These are phyloP conservation scores for Aspergillus persii DNA, from an alignment of 2,329 filamentous ascomycete genomes.

Conservation along the genomic window DNA sequence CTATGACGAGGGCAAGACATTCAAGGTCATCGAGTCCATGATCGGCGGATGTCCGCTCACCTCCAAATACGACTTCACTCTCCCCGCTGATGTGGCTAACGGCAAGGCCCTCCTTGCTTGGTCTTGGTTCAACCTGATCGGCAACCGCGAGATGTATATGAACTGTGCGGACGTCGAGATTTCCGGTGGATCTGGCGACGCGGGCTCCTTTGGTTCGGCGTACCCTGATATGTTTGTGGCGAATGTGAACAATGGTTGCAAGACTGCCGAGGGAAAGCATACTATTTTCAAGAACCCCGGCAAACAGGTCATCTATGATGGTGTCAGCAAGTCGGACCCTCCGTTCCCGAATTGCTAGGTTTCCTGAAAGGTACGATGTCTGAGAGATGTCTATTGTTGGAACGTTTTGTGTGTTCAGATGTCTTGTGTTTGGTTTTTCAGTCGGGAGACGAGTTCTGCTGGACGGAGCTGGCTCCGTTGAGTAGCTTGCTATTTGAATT, in stretches of 20 bases:
- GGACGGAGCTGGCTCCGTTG: no score
- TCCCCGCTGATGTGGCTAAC: constrained; percentile 60
- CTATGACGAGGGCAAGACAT: constrained; percentile 65
- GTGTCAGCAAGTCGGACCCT: background rate
- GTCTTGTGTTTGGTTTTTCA: no score
- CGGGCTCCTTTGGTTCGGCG: background rate
- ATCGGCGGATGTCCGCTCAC: constrained; percentile 52
- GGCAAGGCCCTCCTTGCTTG: constrained; percentile 64
- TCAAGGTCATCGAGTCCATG: constrained; percentile 62
- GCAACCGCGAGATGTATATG: constrained; percentile 80
- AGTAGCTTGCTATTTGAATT: no score
- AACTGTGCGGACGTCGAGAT: constrained; percentile 70
- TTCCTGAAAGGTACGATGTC: background rate
- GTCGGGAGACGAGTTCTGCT: no score
- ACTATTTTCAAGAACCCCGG: constrained; percentile 11
- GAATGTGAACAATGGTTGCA: constrained; percentile 12
- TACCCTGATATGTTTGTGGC: constrained; percentile 12
- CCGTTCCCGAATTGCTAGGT: constrained; percentile 10
- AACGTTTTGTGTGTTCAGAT: no score
- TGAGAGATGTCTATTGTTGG: no score
- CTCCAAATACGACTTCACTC: constrained; percentile 58
- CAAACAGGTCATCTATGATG: constrained; percentile 7
- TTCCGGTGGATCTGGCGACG: constrained; percentile 16
- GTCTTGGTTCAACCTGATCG: constrained; percentile 70
- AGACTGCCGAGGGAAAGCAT: constrained; percentile 7